A percentile compares a stretch with the other conserved stretches of the same genome.
Evolutionary conservation across 106 monocot genomes (phyloP).

Genomic region (Dioscorea zingiberensis): DNA sequence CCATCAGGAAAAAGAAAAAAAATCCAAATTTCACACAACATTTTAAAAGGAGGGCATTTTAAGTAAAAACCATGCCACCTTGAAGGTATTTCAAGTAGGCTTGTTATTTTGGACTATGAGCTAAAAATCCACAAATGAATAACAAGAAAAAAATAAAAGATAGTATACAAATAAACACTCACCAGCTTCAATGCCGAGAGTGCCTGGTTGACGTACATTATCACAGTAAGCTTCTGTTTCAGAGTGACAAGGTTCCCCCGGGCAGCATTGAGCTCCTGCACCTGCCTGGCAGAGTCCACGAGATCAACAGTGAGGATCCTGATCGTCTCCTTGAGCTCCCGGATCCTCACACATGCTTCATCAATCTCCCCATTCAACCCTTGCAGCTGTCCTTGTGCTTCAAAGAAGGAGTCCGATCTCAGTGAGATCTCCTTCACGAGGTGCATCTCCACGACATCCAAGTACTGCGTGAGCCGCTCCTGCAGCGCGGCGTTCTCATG

Average conservation of each 20-base stretch:
- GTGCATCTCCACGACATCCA: slow-evolving; percentile 90
- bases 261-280: slow-evolving; percentile 84
- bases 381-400: slow-evolving; percentile 87
- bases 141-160: neutral
- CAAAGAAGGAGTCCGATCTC: slow-evolving; percentile 87
- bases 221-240: slow-evolving; percentile 93
- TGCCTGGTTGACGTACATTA: slow-evolving; percentile 89
- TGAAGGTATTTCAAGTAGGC: too few relatives aligned
- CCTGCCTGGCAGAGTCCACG: slow-evolving; percentile 74
- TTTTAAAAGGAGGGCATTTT: too few relatives aligned
- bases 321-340: slow-evolving; percentile 82
- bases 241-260: slow-evolving; percentile 64
- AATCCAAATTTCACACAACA: neutral
- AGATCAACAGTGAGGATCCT: slow-evolving; percentile 59
- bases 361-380: slow-evolving; percentile 80
- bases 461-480: slow-evolving; percentile 83
- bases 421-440: slow-evolving; percentile 87
- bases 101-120: too few relatives aligned
- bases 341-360: slow-evolving; percentile 65
- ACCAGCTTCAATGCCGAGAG: slow-evolving; percentile 90
- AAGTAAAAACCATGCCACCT: too few relatives aligned
- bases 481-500: slow-evolving; percentile 54
- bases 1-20: neutral
- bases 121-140: too few relatives aligned
- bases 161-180: slow-evolving; percentile 1